These are phyloP conservation scores for Endoconidiophora polonica DNA, from an alignment of 2,329 filamentous ascomycete species.

Conservation along the genomic window DNA sequence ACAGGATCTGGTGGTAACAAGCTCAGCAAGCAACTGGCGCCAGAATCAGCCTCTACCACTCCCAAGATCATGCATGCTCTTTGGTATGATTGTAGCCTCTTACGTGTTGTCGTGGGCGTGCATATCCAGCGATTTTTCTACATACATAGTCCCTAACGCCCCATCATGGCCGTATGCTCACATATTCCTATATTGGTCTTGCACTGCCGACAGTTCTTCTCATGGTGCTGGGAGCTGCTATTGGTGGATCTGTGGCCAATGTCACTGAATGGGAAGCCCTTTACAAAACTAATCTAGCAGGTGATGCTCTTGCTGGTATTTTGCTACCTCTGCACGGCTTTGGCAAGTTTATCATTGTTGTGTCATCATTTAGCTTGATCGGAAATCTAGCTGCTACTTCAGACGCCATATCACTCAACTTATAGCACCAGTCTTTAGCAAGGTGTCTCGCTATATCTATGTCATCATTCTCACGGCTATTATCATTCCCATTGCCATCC, in stretches of 20 bases:
- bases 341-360: constrained; percentile 43
- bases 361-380: constrained; percentile 39
- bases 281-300: constrained; percentile 36
- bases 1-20: constrained; percentile 35
- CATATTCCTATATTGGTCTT: constrained; percentile 40
- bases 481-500: constrained; percentile 41
- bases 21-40: constrained; percentile 29
- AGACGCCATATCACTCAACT: constrained; percentile 47
- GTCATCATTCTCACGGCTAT: constrained; percentile 39
- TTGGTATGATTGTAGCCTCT: constrained; percentile 43
- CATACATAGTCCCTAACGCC: constrained; percentile 41
- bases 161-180: constrained; percentile 25
- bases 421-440: constrained; percentile 39
- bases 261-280: constrained; percentile 35
- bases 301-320: constrained; percentile 44
- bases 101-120: constrained; percentile 47
- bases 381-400: constrained; percentile 43
- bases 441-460: constrained; percentile 40
- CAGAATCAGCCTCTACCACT: constrained; percentile 15
- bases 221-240: constrained; percentile 48
- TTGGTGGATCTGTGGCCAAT: constrained; percentile 40
- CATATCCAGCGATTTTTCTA: constrained; percentile 42
- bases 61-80: constrained; percentile 34
- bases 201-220: constrained; percentile 37
- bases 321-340: constrained; percentile 40